Evolutionary conservation across 352 stramenopile species (phyloP).

Genomic region (Phytophthora quininea): DNA sequence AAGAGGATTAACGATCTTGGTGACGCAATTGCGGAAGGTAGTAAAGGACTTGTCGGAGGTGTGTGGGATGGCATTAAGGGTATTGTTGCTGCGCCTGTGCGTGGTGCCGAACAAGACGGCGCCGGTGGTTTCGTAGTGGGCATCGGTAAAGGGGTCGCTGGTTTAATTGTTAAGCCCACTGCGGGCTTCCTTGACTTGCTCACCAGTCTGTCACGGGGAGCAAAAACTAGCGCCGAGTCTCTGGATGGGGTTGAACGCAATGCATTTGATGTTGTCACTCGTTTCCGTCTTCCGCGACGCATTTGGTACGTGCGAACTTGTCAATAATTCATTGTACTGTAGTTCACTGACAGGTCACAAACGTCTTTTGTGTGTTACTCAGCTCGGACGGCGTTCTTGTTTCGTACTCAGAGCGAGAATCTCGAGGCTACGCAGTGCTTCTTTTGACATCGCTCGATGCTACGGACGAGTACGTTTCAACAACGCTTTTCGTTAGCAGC

Average conservation of each 20-base stretch:
- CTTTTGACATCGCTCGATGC: constrained; percentile 77
- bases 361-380: neutral
- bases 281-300: constrained; percentile 70
- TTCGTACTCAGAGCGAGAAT: constrained; percentile 82
- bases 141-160: constrained; percentile 84
- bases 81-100: constrained; percentile 75
- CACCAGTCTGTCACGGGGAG: constrained; percentile 78
- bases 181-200: constrained; percentile 84
- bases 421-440: constrained; percentile 75
- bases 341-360: neutral
- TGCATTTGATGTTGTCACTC: constrained; percentile 52
- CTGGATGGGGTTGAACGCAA: constrained; percentile 66
- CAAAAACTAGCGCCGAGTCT: constrained; percentile 82
- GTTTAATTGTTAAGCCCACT: constrained; percentile 84
- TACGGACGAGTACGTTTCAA: constrained; percentile 75
- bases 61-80: constrained; percentile 87
- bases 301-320: constrained; percentile 66
- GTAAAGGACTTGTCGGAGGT: constrained; percentile 77
- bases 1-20: constrained; percentile 82
- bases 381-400: constrained; percentile 83
- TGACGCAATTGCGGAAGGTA: constrained; percentile 81
- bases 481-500: neutral
- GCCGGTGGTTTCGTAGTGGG: constrained; percentile 83
- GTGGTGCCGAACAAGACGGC: constrained; percentile 76
- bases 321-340: neutral